Conservation (phyloP, 176 grass and related monocot genomes). For the Olyra latifolia region DNA sequence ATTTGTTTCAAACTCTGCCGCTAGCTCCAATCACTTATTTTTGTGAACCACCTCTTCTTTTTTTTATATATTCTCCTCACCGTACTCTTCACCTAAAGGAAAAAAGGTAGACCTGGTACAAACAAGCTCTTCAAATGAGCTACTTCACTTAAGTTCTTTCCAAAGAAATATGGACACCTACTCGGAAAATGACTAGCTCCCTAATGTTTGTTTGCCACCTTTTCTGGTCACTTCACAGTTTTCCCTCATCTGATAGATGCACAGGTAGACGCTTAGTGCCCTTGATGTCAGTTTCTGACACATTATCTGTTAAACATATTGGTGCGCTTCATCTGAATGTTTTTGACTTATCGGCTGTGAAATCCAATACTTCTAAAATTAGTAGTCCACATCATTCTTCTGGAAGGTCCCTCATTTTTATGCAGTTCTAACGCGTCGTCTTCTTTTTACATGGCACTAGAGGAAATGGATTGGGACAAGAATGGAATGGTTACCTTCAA, state of each 20-base stretch:
- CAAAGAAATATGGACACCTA: background rate
- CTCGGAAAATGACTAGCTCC: constrained; percentile 11
- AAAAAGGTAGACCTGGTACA: background rate
- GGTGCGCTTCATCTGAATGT: background rate
- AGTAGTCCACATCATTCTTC: background rate
- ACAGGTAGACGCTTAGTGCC: background rate
- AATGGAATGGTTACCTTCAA: constrained; percentile 93
- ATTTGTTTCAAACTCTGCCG: no score
- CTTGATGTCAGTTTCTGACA: background rate
- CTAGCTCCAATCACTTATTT: background rate
- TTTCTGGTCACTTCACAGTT: background rate
- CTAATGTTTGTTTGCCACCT: background rate
- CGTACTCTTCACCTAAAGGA: background rate
- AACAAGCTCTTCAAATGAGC: background rate
- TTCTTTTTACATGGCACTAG: constrained; percentile 45
- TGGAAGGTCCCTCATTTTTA: background rate
- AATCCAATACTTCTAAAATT: background rate
- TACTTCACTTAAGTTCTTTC: background rate
- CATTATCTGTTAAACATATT: background rate
- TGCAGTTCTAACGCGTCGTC: background rate
- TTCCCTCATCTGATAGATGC: background rate
- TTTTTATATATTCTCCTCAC: background rate
- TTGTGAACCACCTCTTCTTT: background rate
- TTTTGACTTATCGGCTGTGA: background rate
- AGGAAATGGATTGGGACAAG: constrained; percentile 99